Evolutionary conservation across 2,329 filamentous ascomycete genomes (phyloP).

Genomic region (Fusarium sp.): DNA sequence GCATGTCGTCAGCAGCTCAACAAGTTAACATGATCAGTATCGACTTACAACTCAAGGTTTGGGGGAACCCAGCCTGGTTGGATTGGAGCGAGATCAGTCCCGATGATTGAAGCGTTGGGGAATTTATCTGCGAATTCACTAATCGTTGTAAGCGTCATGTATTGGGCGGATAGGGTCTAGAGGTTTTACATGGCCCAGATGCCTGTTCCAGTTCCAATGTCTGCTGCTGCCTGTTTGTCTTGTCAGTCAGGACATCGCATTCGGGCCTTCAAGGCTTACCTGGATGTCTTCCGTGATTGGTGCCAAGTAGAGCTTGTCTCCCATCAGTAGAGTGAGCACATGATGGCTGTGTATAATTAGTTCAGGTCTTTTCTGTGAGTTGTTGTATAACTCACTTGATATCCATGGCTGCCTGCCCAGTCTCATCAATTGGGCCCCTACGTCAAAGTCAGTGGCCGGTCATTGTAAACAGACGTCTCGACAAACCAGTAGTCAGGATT

Average conservation of each 20-base stretch:
- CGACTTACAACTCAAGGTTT: conserved; percentile 1
- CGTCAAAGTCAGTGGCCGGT: background rate
- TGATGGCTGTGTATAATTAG: background rate
- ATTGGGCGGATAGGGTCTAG: accelerated
- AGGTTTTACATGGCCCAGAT: conserved; percentile 14
- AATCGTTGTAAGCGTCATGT: accelerated
- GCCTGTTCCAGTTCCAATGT: conserved; percentile 14
- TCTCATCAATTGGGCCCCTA: conserved; percentile 8
- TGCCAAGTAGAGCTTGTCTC: background rate
- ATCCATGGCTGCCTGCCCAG: background rate
- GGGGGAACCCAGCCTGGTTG: conserved; percentile 11
- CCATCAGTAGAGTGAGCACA: background rate
- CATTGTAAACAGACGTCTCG: accelerated
- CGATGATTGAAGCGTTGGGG: background rate
- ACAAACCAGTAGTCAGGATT: conserved; percentile 12
- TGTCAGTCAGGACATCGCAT: accelerated
- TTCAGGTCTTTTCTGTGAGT: too few species aligned
- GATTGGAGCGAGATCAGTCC: conserved; percentile 6
- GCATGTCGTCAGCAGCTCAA: too few species aligned
- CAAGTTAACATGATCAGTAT: too few species aligned
- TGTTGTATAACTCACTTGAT: background rate
- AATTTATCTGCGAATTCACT: conserved; percentile 13
- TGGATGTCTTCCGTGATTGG: background rate
- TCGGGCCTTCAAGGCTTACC: too few species aligned
- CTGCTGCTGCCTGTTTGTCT: background rate